Evolutionary conservation across 495 filamentous ascomycete genomes (phyloP).

Genomic region (Neurospora sp.): DNA sequence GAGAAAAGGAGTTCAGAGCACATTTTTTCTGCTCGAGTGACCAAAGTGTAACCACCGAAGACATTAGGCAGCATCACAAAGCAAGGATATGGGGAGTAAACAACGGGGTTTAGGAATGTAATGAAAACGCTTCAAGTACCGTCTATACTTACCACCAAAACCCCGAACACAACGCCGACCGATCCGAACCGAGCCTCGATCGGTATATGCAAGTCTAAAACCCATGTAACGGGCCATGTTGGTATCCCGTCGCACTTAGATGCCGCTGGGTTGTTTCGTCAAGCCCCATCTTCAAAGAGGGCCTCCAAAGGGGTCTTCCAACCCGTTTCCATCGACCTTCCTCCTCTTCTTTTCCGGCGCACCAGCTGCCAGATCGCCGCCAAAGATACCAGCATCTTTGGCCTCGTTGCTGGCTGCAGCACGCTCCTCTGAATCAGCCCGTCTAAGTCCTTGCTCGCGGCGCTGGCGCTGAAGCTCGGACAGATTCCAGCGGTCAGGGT

Average conservation of each 20-base stretch:
- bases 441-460: constrained; percentile 32
- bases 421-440: constrained; percentile 26
- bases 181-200: neutral
- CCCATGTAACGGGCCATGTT: neutral
- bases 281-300: constrained; percentile 5
- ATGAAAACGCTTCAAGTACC: neutral
- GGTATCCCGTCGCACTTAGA: neutral
- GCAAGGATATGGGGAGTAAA: neutral
- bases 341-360: constrained; percentile 44
- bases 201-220: neutral
- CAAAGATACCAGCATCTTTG: constrained; percentile 37
- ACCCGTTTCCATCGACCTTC: constrained; percentile 45
- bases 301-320: constrained; percentile 49
- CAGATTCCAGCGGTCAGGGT: constrained; percentile 57
- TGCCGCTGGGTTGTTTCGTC: neutral
- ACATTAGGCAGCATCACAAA: neutral
- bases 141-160: neutral
- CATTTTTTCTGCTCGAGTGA: neutral
- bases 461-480: constrained; percentile 45
- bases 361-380: constrained; percentile 15
- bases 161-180: neutral
- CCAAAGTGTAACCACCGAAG: neutral
- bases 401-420: constrained; percentile 15
- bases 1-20: neutral
- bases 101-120: neutral